Evolutionary conservation across 257 asterid genomes (phyloP).

Genomic region (Solanum verrucosum): DNA sequence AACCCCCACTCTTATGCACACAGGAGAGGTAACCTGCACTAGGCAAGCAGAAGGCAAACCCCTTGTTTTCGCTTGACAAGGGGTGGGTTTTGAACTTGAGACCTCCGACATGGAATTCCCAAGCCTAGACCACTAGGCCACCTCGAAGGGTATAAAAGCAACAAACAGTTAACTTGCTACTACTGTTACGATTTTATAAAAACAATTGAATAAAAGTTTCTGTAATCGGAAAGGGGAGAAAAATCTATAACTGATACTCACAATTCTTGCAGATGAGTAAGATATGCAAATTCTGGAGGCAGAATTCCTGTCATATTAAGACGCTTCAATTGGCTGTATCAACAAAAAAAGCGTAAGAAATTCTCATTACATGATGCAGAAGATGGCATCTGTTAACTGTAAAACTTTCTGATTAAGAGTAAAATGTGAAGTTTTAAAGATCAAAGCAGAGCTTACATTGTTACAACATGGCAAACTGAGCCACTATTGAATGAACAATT

Average conservation of each 20-base stretch:
- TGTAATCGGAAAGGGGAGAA: not conserved
- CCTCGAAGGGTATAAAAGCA: not conserved
- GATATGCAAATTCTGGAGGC: slow-evolving; percentile 59
- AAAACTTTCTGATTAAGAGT: too few species aligned
- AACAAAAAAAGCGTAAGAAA: not conserved
- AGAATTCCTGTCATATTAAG: slow-evolving; percentile 56
- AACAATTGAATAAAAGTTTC: not conserved
- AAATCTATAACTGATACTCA: slow-evolving; percentile 21
- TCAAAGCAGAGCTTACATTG: too few species aligned
- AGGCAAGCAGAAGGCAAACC: too few species aligned
- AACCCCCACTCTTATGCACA: too few species aligned
- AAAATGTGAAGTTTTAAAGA: too few species aligned
- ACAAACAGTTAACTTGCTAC: not conserved
- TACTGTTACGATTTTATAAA: not conserved
- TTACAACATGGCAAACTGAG: too few species aligned
- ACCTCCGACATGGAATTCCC: too few species aligned
- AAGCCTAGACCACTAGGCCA: not conserved
- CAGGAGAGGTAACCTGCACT: too few species aligned
- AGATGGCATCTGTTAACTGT: too few species aligned
- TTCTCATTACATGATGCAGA: not conserved
- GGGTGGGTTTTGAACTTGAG: not conserved
- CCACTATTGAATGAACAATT: too few species aligned
- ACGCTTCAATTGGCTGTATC: slow-evolving; percentile 48
- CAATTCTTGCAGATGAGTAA: slow-evolving; percentile 41
- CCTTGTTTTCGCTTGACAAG: too few species aligned